Evolutionary conservation across 805 yeast genomes (phyloP).

Genomic region (Candida incommunis): DNA sequence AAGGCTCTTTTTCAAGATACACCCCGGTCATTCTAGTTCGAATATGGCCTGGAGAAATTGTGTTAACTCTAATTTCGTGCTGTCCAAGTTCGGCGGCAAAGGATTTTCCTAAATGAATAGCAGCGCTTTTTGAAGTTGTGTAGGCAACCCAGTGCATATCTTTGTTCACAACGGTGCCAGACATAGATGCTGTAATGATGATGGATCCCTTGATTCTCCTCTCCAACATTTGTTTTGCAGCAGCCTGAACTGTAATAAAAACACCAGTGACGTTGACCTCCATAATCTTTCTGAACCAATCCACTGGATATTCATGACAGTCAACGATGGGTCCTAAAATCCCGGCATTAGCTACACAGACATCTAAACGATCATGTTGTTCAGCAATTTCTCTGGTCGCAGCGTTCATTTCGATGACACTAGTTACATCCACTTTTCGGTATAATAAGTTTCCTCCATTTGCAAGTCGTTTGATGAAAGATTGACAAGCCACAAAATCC

Average conservation of each 20-base stretch:
- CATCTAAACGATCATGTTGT: constrained; percentile 44
- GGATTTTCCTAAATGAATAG: constrained; percentile 62
- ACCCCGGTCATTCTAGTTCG: constrained; percentile 55
- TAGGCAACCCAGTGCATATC: constrained; percentile 38
- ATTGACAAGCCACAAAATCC: constrained; percentile 13
- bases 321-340: constrained; percentile 26
- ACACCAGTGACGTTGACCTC: constrained; percentile 60
- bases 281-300: constrained; percentile 49
- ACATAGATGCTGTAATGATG: constrained; percentile 66
- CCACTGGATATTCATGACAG: constrained; percentile 39
- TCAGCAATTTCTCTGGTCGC: constrained; percentile 33
- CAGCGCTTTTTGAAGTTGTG: constrained; percentile 81
- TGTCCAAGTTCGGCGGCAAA: constrained; percentile 76
- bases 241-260: constrained; percentile 53
- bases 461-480: constrained; percentile 15
- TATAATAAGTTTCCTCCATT: constrained; percentile 24
- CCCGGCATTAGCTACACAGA: constrained; percentile 70
- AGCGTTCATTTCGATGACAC: constrained; percentile 21
- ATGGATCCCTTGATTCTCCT: constrained; percentile 51
- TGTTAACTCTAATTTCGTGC: constrained; percentile 59
- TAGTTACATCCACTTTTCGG: constrained; percentile 36
- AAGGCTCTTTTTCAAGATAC: constrained; percentile 27
- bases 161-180: constrained; percentile 58
- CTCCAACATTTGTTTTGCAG: constrained; percentile 49
- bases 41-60: constrained; percentile 57